These are phyloP conservation scores for Gnaphalium uliginosum DNA, from an alignment of 129 eudicot species.

Conservation along the genomic window DNA sequence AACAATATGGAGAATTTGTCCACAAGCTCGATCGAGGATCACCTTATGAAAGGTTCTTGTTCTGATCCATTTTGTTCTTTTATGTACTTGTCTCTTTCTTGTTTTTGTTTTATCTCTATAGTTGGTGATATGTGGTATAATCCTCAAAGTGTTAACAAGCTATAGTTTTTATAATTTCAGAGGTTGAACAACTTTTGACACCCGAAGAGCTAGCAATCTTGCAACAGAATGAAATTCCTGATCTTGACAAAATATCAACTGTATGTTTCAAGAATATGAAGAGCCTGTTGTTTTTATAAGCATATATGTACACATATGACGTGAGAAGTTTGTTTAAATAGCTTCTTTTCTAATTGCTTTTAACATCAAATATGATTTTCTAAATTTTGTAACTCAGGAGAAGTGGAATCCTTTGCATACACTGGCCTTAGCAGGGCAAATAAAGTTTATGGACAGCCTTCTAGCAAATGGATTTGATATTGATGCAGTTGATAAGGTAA, in stretches of 20 bases:
- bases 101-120: neutral
- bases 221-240: slow-evolving; percentile 58
- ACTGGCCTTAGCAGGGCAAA: slow-evolving; percentile 79
- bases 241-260: slow-evolving; percentile 71
- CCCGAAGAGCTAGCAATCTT: slow-evolving; percentile 68
- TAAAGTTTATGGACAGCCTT: slow-evolving; percentile 70
- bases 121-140: neutral
- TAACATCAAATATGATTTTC: slow-evolving; percentile 11
- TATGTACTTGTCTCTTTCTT: neutral
- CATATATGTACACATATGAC: neutral
- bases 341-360: neutral
- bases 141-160: neutral
- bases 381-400: slow-evolving; percentile 36
- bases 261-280: slow-evolving; percentile 43
- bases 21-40: slow-evolving; percentile 52
- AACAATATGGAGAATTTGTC: slow-evolving; percentile 36
- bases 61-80: neutral
- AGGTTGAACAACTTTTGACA: slow-evolving; percentile 67
- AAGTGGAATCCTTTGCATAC: slow-evolving; percentile 88
- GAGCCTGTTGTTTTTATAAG: slow-evolving; percentile 1
- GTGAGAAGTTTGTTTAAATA: neutral
- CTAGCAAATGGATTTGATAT: slow-evolving; percentile 59
- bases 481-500: slow-evolving; percentile 71
- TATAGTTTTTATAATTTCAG: slow-evolving; percentile 38
- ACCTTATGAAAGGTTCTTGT: slow-evolving; percentile 57